Conservation (phyloP, 2,329 filamentous ascomycete genomes). For the Conoideocrella luteorostrata region DNA sequence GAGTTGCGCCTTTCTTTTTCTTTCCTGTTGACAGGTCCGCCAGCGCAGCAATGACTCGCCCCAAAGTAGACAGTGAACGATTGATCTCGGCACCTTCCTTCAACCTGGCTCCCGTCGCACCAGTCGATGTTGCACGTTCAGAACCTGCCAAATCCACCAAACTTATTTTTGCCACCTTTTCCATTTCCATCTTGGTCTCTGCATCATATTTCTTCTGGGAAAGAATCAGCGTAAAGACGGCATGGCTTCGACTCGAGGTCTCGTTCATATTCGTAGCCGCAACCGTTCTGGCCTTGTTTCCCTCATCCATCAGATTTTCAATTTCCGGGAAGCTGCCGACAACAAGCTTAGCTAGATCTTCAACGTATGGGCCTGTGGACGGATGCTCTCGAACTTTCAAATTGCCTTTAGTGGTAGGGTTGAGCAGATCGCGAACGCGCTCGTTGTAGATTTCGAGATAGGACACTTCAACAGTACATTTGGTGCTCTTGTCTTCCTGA, state of each 20-base stretch:
- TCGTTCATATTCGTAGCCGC: slow-evolving; percentile 99
- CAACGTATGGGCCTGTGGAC: slow-evolving; percentile 94
- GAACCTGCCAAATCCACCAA: slow-evolving; percentile 96
- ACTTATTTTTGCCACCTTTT: slow-evolving; percentile 97
- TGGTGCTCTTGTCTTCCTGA: slow-evolving; percentile 66
- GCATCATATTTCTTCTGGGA: slow-evolving; percentile 88
- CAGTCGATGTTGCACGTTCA: slow-evolving; percentile 93
- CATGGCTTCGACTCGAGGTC: slow-evolving; percentile 95
- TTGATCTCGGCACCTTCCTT: slow-evolving; percentile 99
- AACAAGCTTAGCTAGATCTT: slow-evolving; percentile 91
- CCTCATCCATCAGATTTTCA: slow-evolving; percentile 97
- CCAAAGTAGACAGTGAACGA: slow-evolving; percentile 87
- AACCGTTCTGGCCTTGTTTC: slow-evolving; percentile 96
- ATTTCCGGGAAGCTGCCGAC: slow-evolving; percentile 93
- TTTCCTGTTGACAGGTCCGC: slow-evolving; percentile 84
- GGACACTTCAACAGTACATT: slow-evolving; percentile 93
- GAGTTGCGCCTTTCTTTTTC: slow-evolving; percentile 65
- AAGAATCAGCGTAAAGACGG: slow-evolving; percentile 92
- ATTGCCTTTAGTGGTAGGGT: slow-evolving; percentile 92
- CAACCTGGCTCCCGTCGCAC: slow-evolving; percentile 86
- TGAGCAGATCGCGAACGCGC: slow-evolving; percentile 88
- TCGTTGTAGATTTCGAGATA: slow-evolving; percentile 99
- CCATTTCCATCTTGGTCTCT: slow-evolving; percentile 93
- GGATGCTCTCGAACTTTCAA: slow-evolving; percentile 97
- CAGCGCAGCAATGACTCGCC: slow-evolving; percentile 92